Conservation (phyloP, 2,329 filamentous ascomycete species). For the Botrytis cinerea region DNA sequence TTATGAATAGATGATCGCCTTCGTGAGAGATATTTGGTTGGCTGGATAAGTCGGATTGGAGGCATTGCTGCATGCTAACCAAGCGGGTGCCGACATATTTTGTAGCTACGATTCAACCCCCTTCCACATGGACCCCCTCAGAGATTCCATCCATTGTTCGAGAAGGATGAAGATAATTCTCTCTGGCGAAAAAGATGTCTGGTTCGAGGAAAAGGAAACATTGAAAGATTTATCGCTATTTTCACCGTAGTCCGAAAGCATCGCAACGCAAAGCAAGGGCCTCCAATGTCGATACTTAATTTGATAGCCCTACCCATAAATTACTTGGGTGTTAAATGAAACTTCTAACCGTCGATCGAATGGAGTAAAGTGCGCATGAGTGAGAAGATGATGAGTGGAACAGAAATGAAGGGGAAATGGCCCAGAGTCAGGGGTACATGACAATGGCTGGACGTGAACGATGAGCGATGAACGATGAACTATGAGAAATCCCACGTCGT, state of each 20-base stretch:
- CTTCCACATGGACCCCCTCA: slow-evolving; percentile 5
- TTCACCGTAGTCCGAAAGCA: not conserved
- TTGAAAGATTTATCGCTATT: not conserved
- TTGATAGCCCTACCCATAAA: slow-evolving; percentile 15
- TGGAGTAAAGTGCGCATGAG: not conserved
- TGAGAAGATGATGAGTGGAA: not conserved
- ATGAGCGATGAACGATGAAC: not conserved
- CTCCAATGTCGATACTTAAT: slow-evolving; percentile 1
- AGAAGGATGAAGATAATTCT: not conserved
- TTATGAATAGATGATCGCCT: slow-evolving; percentile 18
- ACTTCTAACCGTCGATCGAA: slow-evolving; percentile 11
- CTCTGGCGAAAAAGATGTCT: not conserved
- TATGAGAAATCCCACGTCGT: not conserved
- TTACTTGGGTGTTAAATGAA: slow-evolving; percentile 10
- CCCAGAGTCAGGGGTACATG: slow-evolving; percentile 21
- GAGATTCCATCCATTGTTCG: slow-evolving; percentile 16
- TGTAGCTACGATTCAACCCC: not conserved
- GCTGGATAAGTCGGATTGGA: not conserved
- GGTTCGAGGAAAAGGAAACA: not conserved
- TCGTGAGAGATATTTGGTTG: slow-evolving; percentile 14
- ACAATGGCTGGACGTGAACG: slow-evolving; percentile 4
- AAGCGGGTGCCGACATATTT: slow-evolving; percentile 14
- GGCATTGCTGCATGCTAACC: slow-evolving; percentile 9
- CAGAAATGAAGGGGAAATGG: slow-evolving; percentile 16
- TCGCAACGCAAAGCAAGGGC: not conserved